Conservation (phyloP, 495 filamentous ascomycete genomes). For the Penicillium waksmanii region DNA sequence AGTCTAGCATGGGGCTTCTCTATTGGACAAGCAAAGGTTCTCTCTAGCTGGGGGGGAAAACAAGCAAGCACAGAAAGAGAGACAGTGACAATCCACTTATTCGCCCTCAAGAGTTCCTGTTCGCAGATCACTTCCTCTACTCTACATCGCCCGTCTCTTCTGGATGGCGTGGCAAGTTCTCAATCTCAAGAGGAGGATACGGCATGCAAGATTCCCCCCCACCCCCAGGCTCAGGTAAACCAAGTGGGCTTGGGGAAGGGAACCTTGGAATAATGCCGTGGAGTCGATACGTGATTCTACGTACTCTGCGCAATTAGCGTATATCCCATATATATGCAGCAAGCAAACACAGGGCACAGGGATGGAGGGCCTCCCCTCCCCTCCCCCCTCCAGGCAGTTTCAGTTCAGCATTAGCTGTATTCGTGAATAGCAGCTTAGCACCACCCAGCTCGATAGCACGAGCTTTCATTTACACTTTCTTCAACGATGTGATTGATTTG, state of each 20-base stretch:
- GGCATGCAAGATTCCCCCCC: not conserved
- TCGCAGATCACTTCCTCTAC: slow-evolving; percentile 21
- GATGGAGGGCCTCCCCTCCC: not conserved
- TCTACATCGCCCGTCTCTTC: slow-evolving; percentile 20
- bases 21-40: slow-evolving; percentile 45
- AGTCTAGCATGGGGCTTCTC: slow-evolving; percentile 50
- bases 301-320: slow-evolving; percentile 7
- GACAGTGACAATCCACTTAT: slow-evolving; percentile 48
- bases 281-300: slow-evolving; percentile 10
- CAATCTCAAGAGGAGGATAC: slow-evolving; percentile 21
- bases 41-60: slow-evolving; percentile 9
- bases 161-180: slow-evolving; percentile 12
- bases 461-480: slow-evolving; percentile 11
- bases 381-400: slow-evolving; percentile 7
- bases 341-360: not conserved
- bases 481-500: not conserved
- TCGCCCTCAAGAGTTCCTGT: slow-evolving; percentile 37
- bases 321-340: not conserved
- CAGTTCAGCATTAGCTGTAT: slow-evolving; percentile 24
- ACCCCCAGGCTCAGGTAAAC: not conserved
- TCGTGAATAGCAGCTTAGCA: slow-evolving; percentile 32
- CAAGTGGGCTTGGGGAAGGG: not conserved
- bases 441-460: slow-evolving; percentile 24
- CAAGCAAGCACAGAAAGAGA: slow-evolving; percentile 32
- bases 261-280: too few relatives aligned